Base-by-base conservation (phyloP, 345 rosid species). In the Moricandia arvensis region DNA sequence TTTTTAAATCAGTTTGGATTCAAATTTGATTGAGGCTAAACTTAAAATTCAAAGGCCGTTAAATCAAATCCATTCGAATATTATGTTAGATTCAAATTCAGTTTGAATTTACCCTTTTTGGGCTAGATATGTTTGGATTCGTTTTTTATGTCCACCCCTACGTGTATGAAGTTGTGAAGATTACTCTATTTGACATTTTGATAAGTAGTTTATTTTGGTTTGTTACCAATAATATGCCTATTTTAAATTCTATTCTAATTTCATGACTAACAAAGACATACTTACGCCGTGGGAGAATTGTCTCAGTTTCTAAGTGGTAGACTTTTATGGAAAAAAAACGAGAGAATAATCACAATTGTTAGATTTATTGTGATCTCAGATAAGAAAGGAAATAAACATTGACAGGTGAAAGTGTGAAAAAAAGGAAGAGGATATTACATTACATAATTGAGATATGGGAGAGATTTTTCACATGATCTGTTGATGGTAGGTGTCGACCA, bases 401-500 rank as follows among this genome's bases (percentile, higher is more conserved):
- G 31, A 29, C 31, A 29, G 21, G 41, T 5, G n/a, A 60, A 45
- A 63, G 31, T n/a, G 12, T 31, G 64, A 54, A 54, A 47, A 33
- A 68, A 8, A 43, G 59, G 7, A 54, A 54, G 65, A 66, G 12
- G 47, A 30, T 57, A 30, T 7, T 21, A 21, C 24, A 21, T 21
- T 30, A 18, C 35, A 58, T 21, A 33, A 38, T 9, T 33, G 45
- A 62, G 47, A 61, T 21, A 62, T 62, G n/a, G 72, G 67, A 21
- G 17, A 66, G 31, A 60, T 75, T 27, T 26, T 58, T 65, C 29
- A 54, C 59, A 54, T 54, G 53, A 75, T 59, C 49, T 37, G 60
- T 3, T 51, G 62, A 27, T 43, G 63, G 18, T 27, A 55, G 63
- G 80, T 71, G 71, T 65, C 76, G 54, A 71, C 62, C 16, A 71